Evolutionary conservation across 2,329 filamentous ascomycete species (phyloP).

Genomic region (Dactylellina leptospora): DNA sequence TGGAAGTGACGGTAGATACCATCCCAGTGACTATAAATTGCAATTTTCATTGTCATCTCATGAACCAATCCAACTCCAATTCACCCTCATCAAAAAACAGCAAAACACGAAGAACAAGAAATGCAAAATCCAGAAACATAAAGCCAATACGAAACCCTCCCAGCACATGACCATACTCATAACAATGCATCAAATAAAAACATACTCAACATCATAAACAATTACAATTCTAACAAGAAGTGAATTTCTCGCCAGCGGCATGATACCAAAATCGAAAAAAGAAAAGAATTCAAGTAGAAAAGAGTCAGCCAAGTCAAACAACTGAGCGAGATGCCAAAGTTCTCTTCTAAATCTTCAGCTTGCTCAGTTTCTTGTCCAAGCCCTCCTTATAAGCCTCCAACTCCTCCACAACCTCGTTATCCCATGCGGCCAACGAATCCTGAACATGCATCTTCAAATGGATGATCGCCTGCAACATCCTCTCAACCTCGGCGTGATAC

Average conservation of each 20-base stretch:
- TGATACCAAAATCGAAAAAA: not conserved
- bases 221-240: too few relatives aligned
- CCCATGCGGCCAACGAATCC: slow-evolving; percentile 90
- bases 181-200: too few relatives aligned
- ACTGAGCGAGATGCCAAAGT: not conserved
- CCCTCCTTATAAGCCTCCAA: slow-evolving; percentile 75
- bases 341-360: slow-evolving; percentile 45
- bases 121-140: too few relatives aligned
- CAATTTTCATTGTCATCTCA: too few relatives aligned
- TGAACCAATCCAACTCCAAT: too few relatives aligned
- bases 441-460: slow-evolving; percentile 99
- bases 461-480: slow-evolving; percentile 95
- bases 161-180: too few relatives aligned
- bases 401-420: slow-evolving; percentile 90
- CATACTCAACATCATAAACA: too few relatives aligned
- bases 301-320: not conserved
- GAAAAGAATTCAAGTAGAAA: not conserved
- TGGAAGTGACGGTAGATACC: too few relatives aligned
- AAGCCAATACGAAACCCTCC: too few relatives aligned
- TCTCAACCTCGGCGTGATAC: slow-evolving; percentile 95
- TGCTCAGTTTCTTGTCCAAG: slow-evolving; percentile 58
- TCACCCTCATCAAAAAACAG: too few relatives aligned
- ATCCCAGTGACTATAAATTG: too few relatives aligned
- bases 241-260: not conserved
- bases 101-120: too few relatives aligned